Conservation (phyloP, 768 basidiomycete genomes). For the Boletus rubescentipes region DNA sequence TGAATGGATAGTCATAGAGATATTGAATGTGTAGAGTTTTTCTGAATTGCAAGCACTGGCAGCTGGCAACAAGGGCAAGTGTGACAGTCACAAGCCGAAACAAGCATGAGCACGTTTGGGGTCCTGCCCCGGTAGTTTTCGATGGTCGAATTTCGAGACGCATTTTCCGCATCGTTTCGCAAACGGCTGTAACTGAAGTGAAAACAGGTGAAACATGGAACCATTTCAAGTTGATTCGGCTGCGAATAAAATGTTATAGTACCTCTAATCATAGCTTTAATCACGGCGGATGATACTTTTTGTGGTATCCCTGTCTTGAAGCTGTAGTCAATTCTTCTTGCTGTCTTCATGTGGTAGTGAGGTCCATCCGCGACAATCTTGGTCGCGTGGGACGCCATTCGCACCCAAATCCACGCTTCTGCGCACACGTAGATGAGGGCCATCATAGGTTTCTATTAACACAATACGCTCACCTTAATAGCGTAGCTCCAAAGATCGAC, state of each 20-base stretch:
- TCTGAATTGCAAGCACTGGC: no score
- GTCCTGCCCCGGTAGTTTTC: no score
- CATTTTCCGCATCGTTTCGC: no score
- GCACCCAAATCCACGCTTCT: slow-evolving; percentile 8
- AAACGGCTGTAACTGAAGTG: no score
- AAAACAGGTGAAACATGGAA: no score
- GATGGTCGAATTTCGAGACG: no score
- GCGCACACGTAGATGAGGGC: background rate
- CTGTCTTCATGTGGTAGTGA: background rate
- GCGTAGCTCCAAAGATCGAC: slow-evolving; percentile 6
- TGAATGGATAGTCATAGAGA: background rate
- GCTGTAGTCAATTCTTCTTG: background rate
- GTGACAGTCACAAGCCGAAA: no score
- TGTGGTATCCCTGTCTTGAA: background rate
- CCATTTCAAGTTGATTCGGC: no score
- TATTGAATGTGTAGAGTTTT: background rate
- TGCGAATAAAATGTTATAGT: no score
- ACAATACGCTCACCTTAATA: slow-evolving; percentile 6
- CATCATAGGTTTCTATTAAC: background rate
- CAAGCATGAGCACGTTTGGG: no score
- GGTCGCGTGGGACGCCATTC: background rate
- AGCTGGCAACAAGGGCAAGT: no score
- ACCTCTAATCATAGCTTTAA: no score
- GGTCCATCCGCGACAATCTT: background rate
- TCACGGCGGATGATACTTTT: background rate